phyloP scores from a whole-genome alignment of 2,329 filamentous ascomycete genomes.

The Colletotrichum costaricense region DNA sequence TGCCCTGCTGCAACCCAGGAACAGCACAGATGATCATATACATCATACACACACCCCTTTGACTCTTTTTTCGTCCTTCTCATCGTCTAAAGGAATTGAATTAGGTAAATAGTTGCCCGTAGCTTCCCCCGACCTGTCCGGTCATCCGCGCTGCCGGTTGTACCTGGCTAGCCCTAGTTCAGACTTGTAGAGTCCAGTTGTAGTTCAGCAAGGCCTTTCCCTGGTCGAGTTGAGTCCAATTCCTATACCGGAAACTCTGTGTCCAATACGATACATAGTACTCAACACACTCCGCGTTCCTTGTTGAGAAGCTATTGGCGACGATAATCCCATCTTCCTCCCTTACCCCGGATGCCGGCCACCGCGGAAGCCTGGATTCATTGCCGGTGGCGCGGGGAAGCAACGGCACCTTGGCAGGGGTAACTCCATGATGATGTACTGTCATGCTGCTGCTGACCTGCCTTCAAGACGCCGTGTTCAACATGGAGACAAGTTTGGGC shows the following conservation, averaged over 20 bases:
- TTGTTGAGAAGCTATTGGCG: conserved; percentile 1
- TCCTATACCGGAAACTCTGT: conserved; percentile 3
- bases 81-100: neutral
- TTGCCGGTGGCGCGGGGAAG: conserved; percentile 10
- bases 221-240: neutral
- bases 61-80: neutral
- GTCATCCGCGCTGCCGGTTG: conserved; percentile 14
- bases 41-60: neutral
- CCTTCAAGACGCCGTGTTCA: neutral
- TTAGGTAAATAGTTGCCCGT: neutral
- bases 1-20: neutral
- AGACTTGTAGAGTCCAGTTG: neutral
- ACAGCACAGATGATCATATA: neutral
- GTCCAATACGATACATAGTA: neutral
- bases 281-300: neutral
- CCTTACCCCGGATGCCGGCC: neutral
- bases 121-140: conserved; percentile 27
- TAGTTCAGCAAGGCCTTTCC: neutral
- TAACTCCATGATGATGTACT: neutral
- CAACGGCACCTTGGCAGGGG: conserved; percentile 8
- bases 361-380: neutral
- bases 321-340: conserved; percentile 13
- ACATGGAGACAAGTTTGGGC: neutral
- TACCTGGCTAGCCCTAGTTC: conserved; percentile 19
- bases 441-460: neutral